These are phyloP conservation scores for Hypsizygus ulmarius DNA, from an alignment of 1,284 basidiomycete species.

Conservation along the genomic window DNA sequence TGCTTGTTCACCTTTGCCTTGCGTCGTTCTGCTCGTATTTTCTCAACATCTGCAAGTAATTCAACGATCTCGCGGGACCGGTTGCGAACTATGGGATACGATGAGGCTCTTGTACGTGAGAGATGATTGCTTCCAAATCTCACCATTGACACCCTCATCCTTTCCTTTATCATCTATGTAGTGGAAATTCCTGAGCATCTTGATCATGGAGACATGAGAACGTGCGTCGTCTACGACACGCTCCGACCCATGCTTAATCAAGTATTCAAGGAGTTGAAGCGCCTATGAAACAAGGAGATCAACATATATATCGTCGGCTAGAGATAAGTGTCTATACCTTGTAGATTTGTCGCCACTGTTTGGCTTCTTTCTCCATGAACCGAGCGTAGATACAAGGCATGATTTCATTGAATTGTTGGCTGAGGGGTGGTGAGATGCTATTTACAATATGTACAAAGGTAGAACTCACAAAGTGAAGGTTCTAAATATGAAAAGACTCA, in stretches of 20 bases:
- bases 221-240: conserved; percentile 97
- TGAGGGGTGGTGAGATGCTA: conserved; percentile 30
- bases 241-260: conserved; percentile 98
- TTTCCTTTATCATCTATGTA: conserved; percentile 99
- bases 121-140: conserved; percentile 22
- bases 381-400: conserved; percentile 97
- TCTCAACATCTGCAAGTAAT: conserved; percentile 88
- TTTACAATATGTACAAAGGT: not conserved
- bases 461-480: conserved; percentile 87
- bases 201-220: conserved; percentile 92
- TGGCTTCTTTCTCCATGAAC: conserved; percentile 97
- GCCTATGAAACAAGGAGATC: conserved; percentile 47
- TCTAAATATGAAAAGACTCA: conserved; percentile 37
- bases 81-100: conserved; percentile 74
- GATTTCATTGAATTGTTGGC: conserved; percentile 98
- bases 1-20: conserved; percentile 92
- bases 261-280: conserved; percentile 92
- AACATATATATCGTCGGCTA: not conserved
- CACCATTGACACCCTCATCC: conserved; percentile 97
- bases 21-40: conserved; percentile 84
- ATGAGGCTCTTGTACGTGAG: not conserved
- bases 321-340: conserved; percentile 55
- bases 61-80: conserved; percentile 90
- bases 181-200: conserved; percentile 98
- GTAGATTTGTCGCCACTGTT: conserved; percentile 99